Evolutionary conservation across 768 basidiomycete species (phyloP).

Genomic region (Dioszegia aurantiaca): DNA sequence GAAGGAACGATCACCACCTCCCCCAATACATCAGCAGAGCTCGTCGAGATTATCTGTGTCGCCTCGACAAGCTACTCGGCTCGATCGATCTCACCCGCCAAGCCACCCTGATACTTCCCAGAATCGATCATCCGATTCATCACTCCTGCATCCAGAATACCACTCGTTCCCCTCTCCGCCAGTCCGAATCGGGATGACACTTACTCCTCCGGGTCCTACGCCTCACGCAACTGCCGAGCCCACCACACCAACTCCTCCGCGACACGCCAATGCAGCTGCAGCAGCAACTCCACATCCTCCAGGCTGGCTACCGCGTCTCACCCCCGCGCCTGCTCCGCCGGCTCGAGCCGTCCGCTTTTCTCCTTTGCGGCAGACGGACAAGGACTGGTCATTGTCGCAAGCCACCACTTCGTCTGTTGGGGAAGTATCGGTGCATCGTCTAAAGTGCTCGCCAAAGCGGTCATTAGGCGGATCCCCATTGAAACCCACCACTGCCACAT

Average conservation of each 20-base stretch:
- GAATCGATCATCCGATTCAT: neutral
- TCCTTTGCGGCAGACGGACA: constrained; percentile 16
- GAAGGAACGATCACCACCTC: neutral
- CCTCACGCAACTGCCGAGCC: neutral
- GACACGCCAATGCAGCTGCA: constrained; percentile 4
- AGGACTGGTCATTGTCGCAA: constrained; percentile 12
- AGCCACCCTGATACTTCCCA: neutral
- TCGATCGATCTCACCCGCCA: neutral
- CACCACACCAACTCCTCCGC: neutral
- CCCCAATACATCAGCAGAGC: neutral
- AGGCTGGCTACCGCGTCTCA: constrained; percentile 16
- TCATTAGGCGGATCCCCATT: too few species aligned
- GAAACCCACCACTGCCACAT: neutral
- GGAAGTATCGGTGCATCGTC: constrained; percentile 26
- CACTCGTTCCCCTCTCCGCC: constrained; percentile 4
- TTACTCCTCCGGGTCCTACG: neutral
- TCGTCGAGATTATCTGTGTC: too few species aligned
- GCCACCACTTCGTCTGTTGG: constrained; percentile 5
- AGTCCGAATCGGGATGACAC: constrained; percentile 25
- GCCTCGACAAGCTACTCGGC: too few species aligned
- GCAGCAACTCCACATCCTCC: constrained; percentile 20
- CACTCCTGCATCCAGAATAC: neutral
- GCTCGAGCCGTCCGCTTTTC: constrained; percentile 25
- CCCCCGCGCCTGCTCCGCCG: neutral
- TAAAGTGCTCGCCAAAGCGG: constrained; percentile 24